Percentiles rank a stretch among this genome's conserved stretches.
phyloP scores from a whole-genome alignment of 768 basidiomycete species.

The Podaxis sp. region DNA sequence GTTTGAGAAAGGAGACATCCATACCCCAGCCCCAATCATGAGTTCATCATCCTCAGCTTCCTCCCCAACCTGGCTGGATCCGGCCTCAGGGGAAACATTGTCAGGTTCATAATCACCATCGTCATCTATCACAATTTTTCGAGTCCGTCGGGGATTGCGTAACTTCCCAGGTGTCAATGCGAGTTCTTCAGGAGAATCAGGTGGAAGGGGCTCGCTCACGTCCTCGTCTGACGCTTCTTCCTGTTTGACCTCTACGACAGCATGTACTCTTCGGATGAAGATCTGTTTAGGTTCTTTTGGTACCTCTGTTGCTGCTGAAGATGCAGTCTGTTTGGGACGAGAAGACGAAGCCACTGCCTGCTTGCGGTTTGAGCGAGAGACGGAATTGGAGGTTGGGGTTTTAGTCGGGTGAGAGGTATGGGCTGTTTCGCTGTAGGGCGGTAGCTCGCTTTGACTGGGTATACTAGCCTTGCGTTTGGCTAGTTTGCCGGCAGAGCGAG shows the following conservation, averaged over 20 bases:
- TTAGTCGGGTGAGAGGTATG: slow-evolving; percentile 22
- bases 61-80: neutral
- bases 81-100: neutral
- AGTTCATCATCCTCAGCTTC: slow-evolving; percentile 55
- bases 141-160: slow-evolving; percentile 12
- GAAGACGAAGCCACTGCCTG: neutral
- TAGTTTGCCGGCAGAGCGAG: slow-evolving; percentile 14
- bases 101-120: slow-evolving; percentile 11
- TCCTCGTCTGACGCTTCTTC: slow-evolving; percentile 51
- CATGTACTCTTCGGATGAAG: slow-evolving; percentile 65
- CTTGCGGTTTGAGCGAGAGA: slow-evolving; percentile 21
- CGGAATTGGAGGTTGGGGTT: slow-evolving; percentile 30
- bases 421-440: slow-evolving; percentile 9
- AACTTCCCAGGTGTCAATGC: slow-evolving; percentile 4
- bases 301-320: neutral
- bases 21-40: slow-evolving; percentile 60
- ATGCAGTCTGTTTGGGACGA: neutral
- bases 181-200: slow-evolving; percentile 18
- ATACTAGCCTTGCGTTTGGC: slow-evolving; percentile 4
- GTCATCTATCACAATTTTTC: slow-evolving; percentile 18
- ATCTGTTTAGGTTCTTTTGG: slow-evolving; percentile 23
- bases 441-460: slow-evolving; percentile 13
- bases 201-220: neutral
- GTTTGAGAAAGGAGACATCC: neutral
- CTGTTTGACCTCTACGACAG: slow-evolving; percentile 63